Percentiles rank a stretch among this genome's conserved stretches.
phyloP scores from a whole-genome alignment of 2,329 filamentous ascomycete species.

The Pestalotiopsis sp. region DNA sequence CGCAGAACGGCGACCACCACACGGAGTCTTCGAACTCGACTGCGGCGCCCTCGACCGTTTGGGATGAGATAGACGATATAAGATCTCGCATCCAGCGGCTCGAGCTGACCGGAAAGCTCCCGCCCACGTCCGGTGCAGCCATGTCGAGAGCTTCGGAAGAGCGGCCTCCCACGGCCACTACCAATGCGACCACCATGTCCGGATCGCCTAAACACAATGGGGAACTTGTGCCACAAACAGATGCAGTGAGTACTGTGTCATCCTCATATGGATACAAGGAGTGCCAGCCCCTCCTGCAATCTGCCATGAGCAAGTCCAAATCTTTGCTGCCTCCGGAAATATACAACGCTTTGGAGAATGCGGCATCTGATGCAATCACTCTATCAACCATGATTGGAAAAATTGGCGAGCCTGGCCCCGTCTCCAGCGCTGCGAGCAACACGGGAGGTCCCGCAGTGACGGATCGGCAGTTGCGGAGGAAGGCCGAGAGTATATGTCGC shows the following conservation, averaged over 20 bases:
- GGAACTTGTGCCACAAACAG: slow-evolving; percentile 46
- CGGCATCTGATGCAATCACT: slow-evolving; percentile 78
- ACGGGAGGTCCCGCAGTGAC: slow-evolving; percentile 58
- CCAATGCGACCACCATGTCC: slow-evolving; percentile 81
- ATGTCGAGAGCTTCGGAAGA: slow-evolving; percentile 76
- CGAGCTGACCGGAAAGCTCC: slow-evolving; percentile 86
- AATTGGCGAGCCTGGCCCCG: slow-evolving; percentile 67
- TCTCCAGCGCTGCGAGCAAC: slow-evolving; percentile 66
- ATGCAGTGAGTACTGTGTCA: slow-evolving; percentile 42
- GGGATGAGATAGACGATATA: slow-evolving; percentile 95
- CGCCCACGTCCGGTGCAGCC: slow-evolving; percentile 78
- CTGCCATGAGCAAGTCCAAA: slow-evolving; percentile 80
- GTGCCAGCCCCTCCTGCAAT: slow-evolving; percentile 75
- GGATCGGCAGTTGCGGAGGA: slow-evolving; percentile 84
- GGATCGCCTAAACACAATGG: slow-evolving; percentile 78
- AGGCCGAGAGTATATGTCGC: slow-evolving; percentile 90
- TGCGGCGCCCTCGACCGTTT: slow-evolving; percentile 88
- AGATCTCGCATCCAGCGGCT: slow-evolving; percentile 91
- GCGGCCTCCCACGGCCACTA: slow-evolving; percentile 86
- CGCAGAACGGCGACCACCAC: slow-evolving; percentile 37
- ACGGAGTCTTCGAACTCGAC: slow-evolving; percentile 89
- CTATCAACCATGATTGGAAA: slow-evolving; percentile 78
- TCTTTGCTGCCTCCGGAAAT: slow-evolving; percentile 69
- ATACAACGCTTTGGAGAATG: slow-evolving; percentile 77
- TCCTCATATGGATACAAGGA: slow-evolving; percentile 49